Conservation (phyloP, 169 alveolate species). For the Prorocentrum cordatum region DNA sequence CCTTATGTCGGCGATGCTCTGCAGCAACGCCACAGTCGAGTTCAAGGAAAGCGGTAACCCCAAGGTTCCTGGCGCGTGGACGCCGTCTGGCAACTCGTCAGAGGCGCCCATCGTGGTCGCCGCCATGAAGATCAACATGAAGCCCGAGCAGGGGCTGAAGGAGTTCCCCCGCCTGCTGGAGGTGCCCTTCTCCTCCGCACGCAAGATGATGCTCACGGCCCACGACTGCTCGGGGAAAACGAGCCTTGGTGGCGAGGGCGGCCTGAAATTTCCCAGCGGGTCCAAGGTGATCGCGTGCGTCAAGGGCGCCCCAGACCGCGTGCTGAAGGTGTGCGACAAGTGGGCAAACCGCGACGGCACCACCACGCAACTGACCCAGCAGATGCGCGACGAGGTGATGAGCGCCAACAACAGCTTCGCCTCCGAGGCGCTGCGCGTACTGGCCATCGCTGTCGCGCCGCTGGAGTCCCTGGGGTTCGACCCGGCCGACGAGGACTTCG, state of each 20-base stretch:
- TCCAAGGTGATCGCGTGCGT: conserved; percentile 73
- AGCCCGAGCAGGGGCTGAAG: too few species aligned
- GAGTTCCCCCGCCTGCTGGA: conserved; percentile 74
- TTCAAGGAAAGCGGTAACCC: too few species aligned
- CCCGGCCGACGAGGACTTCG: too few species aligned
- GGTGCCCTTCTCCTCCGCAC: conserved; percentile 85
- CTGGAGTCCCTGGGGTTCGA: too few species aligned
- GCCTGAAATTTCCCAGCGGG: conserved; percentile 69
- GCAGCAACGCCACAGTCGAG: conserved; percentile 29
- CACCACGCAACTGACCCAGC: not conserved
- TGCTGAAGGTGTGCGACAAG: not conserved
- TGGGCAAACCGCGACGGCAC: not conserved
- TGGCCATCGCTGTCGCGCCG: not conserved
- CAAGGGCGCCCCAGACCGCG: conserved; percentile 86
- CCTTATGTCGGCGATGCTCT: conserved; percentile 1
- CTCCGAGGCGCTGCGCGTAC: not conserved
- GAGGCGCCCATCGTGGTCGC: conserved; percentile 71
- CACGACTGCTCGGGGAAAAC: conserved; percentile 30
- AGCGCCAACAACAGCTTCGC: not conserved
- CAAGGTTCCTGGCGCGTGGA: too few species aligned
- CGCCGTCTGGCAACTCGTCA: conserved; percentile 59
- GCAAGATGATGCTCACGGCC: conserved; percentile 85
- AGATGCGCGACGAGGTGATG: not conserved
- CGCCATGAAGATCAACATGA: conserved; percentile 38
- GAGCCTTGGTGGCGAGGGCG: not conserved